phyloP scores from a whole-genome alignment of 768 basidiomycete genomes.

The Auricularia cornea region DNA sequence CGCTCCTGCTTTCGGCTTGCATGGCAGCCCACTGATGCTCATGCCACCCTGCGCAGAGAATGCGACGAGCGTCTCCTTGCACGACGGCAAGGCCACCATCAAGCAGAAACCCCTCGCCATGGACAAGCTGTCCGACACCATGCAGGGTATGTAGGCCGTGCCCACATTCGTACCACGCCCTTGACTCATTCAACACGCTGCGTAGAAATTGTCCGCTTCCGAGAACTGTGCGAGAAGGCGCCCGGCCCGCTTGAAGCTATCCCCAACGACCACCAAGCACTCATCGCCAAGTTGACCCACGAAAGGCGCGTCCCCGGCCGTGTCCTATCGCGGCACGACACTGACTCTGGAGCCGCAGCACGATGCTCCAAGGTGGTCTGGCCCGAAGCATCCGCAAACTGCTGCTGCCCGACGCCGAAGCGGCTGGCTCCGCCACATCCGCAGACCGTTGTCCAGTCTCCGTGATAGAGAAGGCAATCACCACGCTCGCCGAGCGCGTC shows the following conservation, averaged over 20 bases:
- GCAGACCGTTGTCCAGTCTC: slow-evolving; percentile 35
- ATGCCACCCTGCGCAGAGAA: neutral
- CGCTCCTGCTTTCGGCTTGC: neutral
- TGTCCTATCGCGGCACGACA: slow-evolving; percentile 1
- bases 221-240: slow-evolving; percentile 55
- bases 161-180: neutral
- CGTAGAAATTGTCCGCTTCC: slow-evolving; percentile 68
- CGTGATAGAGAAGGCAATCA: slow-evolving; percentile 58
- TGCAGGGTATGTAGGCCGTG: slow-evolving; percentile 53
- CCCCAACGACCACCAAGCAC: slow-evolving; percentile 59
- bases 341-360: slow-evolving; percentile 1
- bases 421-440: slow-evolving; percentile 17
- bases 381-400: neutral
- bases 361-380: neutral
- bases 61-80: neutral
- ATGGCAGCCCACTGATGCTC: neutral
- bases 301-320: slow-evolving; percentile 47
- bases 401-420: slow-evolving; percentile 3
- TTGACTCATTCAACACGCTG: slow-evolving; percentile 11
- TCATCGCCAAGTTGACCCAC: slow-evolving; percentile 76
- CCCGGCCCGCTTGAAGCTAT: slow-evolving; percentile 46
- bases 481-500: slow-evolving; percentile 49
- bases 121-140: slow-evolving; percentile 73
- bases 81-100: slow-evolving; percentile 59
- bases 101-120: slow-evolving; percentile 68